A percentile compares a stretch with the other conserved stretches of the same genome.
Conservation (phyloP, 805 yeast species). For the Soucietia sequanensis region DNA sequence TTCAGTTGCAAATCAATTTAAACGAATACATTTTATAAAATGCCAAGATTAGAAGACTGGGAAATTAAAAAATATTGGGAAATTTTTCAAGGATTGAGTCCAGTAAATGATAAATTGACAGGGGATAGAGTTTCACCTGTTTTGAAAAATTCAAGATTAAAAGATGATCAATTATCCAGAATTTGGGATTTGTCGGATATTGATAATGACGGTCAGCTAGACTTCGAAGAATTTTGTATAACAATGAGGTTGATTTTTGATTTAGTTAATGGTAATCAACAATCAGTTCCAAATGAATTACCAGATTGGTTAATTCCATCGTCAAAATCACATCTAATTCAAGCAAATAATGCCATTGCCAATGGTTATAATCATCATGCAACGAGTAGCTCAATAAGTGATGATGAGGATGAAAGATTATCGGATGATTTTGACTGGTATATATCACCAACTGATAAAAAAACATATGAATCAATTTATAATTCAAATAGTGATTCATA, state of each 20-base stretch:
- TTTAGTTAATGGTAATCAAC: conserved; percentile 67
- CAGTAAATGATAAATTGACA: conserved; percentile 71
- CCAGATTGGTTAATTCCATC: conserved; percentile 96
- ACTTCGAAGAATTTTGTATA: conserved; percentile 96
- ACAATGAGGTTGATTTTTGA: conserved; percentile 96
- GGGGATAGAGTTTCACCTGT: conserved; percentile 87
- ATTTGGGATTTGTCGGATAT: conserved; percentile 94
- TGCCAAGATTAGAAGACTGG: conserved; percentile 85
- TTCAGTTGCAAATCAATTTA: too few species aligned
- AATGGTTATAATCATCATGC: conserved; percentile 15
- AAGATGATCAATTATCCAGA: conserved; percentile 71
- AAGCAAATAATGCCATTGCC: conserved; percentile 73
- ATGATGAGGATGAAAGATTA: conserved; percentile 61
- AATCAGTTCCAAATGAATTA: conserved; percentile 60
- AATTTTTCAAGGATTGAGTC: conserved; percentile 86
- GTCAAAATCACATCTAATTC: conserved; percentile 78
- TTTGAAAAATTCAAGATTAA: conserved; percentile 82
- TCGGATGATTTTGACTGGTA: conserved; percentile 91
- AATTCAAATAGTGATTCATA: conserved; percentile 69
- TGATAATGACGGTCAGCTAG: conserved; percentile 87
- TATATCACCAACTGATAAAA: conserved; percentile 83
- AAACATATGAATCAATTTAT: conserved; percentile 76
- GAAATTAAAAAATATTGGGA: conserved; percentile 98
- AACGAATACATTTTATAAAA: too few species aligned
- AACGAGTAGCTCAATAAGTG: conserved; percentile 32